Percentiles rank a stretch among this genome's conserved stretches.
Evolutionary conservation across 768 basidiomycete genomes (phyloP).

Genomic region (Suillus subluteus): DNA sequence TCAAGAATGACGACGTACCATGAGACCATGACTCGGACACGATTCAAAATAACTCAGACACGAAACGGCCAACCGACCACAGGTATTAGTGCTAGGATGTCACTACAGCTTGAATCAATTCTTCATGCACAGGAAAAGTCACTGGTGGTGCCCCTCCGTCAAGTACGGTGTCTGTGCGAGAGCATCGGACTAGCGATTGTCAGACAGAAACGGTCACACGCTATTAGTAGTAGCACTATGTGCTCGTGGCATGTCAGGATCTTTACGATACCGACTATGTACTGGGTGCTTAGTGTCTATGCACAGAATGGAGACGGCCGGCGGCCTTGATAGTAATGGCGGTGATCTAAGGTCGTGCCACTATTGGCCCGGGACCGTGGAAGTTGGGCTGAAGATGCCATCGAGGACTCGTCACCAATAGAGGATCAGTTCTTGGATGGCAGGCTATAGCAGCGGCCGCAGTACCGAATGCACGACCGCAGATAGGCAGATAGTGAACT

Average conservation of each 20-base stretch:
- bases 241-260: neutral
- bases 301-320: neutral
- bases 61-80: neutral
- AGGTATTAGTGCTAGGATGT: too few species aligned
- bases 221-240: too few species aligned
- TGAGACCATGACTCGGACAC: neutral
- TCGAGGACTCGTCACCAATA: neutral
- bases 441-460: neutral
- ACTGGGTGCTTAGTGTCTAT: neutral
- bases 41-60: neutral
- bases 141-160: neutral
- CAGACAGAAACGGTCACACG: neutral
- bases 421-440: neutral
- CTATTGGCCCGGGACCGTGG: too few species aligned
- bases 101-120: neutral
- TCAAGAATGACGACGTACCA: neutral
- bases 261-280: neutral
- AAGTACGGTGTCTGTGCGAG: neutral
- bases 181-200: neutral
- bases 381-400: neutral
- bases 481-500: neutral
- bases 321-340: neutral
- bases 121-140: neutral
- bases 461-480: neutral
- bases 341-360: too few species aligned